A percentile compares a stretch with the other conserved stretches of the same genome.
These are phyloP conservation scores for Phytophthora hybrid DNA, from an alignment of 352 stramenopile genomes.

Conservation along the genomic window DNA sequence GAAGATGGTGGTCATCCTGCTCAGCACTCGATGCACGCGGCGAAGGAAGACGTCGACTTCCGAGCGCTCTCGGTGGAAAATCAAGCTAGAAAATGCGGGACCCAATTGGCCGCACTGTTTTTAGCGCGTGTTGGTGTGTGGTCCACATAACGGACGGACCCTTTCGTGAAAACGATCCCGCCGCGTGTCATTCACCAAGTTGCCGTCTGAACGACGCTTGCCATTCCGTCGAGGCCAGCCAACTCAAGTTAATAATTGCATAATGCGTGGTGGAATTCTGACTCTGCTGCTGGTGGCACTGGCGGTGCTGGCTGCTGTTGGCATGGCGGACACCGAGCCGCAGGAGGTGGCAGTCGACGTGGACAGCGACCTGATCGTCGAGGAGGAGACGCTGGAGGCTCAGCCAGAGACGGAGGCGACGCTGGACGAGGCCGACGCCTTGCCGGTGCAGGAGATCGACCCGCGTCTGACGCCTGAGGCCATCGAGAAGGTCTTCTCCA, in stretches of 20 bases:
- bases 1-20: slow-evolving; percentile 89
- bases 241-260: neutral
- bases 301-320: slow-evolving; percentile 45
- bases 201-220: slow-evolving; percentile 4
- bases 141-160: slow-evolving; percentile 1
- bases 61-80: slow-evolving; percentile 13
- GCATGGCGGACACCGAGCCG: slow-evolving; percentile 31
- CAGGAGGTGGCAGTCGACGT: slow-evolving; percentile 50
- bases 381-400: slow-evolving; percentile 57
- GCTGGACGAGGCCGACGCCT: slow-evolving; percentile 16
- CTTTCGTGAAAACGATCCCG: slow-evolving; percentile 18
- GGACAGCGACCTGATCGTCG: slow-evolving; percentile 46
- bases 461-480: slow-evolving; percentile 64
- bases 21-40: neutral
- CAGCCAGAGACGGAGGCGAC: slow-evolving; percentile 25
- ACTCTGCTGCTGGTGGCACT: slow-evolving; percentile 61
- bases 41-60: slow-evolving; percentile 1
- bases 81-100: slow-evolving; percentile 31
- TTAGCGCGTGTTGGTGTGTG: slow-evolving; percentile 14
- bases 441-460: slow-evolving; percentile 40
- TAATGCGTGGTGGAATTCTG: slow-evolving; percentile 57
- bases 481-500: slow-evolving; percentile 76
- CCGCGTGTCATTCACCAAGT: slow-evolving; percentile 36
- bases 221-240: neutral
- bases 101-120: slow-evolving; percentile 27